phyloP scores from a whole-genome alignment of 2,329 filamentous ascomycete genomes.

The Pestalotiopsis sp. region DNA sequence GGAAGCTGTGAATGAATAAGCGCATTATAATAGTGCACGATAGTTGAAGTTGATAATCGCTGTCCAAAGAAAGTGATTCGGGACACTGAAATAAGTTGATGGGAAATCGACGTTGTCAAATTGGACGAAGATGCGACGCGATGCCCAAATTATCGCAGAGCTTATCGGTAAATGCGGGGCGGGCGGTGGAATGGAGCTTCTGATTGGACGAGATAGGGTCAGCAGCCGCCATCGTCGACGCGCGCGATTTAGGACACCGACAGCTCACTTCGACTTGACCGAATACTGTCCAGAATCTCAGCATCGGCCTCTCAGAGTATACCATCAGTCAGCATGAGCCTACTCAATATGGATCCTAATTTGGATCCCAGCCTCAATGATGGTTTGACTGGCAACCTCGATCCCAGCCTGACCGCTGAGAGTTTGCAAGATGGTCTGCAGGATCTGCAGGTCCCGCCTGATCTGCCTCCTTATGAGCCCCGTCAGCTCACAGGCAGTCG shows the following conservation, averaged over 20 bases:
- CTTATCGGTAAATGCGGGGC: slow-evolving; percentile 3
- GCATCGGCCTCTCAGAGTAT: background rate
- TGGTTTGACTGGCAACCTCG: background rate
- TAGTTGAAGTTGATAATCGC: background rate
- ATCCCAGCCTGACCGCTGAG: background rate
- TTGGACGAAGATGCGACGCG: background rate
- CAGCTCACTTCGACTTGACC: slow-evolving; percentile 10
- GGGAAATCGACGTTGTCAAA: background rate
- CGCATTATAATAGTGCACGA: too few species aligned
- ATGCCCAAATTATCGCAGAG: background rate
- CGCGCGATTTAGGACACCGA: slow-evolving; percentile 8
- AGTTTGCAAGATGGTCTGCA: background rate
- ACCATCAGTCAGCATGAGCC: background rate
- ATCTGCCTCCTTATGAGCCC: slow-evolving; percentile 6
- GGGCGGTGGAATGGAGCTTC: background rate
- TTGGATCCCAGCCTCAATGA: slow-evolving; percentile 5
- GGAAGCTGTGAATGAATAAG: too few species aligned
- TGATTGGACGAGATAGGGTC: background rate
- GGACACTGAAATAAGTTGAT: background rate
- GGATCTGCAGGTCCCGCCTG: background rate
- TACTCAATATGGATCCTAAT: background rate
- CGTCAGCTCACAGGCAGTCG: slow-evolving; percentile 14
- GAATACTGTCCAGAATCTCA: slow-evolving; percentile 9
- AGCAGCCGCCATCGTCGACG: background rate
- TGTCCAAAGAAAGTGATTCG: background rate